Evolutionary conservation across 225 moss, liverwort and hornwort genomes (phyloP).

Genomic region (Physcomitrium patens): DNA sequence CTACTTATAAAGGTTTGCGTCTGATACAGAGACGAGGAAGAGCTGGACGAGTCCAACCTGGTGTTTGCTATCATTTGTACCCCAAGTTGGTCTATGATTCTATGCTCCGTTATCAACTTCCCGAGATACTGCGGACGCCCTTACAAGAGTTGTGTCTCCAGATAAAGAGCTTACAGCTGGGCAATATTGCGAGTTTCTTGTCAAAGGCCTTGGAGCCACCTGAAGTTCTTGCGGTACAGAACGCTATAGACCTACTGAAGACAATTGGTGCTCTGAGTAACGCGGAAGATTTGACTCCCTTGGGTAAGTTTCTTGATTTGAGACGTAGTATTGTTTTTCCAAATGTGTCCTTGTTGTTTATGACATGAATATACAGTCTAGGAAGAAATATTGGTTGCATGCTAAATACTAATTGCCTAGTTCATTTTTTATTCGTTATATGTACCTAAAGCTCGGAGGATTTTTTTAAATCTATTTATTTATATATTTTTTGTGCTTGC

Average conservation of each 20-base stretch:
- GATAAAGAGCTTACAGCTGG: constrained; percentile 87
- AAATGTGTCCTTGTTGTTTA: neutral
- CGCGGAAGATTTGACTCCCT: constrained; percentile 78
- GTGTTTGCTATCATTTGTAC: constrained; percentile 95
- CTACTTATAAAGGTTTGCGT: constrained; percentile 22
- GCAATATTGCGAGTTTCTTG: constrained; percentile 77
- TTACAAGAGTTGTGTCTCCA: constrained; percentile 97
- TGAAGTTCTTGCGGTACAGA: constrained; percentile 94
- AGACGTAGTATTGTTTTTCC: neutral
- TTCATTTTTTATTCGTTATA: neutral
- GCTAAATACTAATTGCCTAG: neutral
- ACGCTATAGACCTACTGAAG: constrained; percentile 89
- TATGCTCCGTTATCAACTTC: constrained; percentile 94
- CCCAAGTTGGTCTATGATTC: constrained; percentile 90
- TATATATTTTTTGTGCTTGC: neutral
- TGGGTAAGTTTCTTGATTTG: constrained; percentile 55
- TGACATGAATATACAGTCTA: neutral
- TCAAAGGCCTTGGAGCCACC: constrained; percentile 98
- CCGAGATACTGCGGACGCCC: constrained; percentile 97
- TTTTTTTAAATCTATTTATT: neutral
- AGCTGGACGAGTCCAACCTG: constrained; percentile 95
- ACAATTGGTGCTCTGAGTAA: constrained; percentile 88
- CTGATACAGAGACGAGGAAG: constrained; percentile 86
- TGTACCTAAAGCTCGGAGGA: neutral
- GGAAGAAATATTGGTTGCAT: neutral